Evolutionary conservation across 805 yeast species (phyloP), one percentile per base, ranked within the genome.

Genomic region (Yarrowia keelungensis): DNA sequence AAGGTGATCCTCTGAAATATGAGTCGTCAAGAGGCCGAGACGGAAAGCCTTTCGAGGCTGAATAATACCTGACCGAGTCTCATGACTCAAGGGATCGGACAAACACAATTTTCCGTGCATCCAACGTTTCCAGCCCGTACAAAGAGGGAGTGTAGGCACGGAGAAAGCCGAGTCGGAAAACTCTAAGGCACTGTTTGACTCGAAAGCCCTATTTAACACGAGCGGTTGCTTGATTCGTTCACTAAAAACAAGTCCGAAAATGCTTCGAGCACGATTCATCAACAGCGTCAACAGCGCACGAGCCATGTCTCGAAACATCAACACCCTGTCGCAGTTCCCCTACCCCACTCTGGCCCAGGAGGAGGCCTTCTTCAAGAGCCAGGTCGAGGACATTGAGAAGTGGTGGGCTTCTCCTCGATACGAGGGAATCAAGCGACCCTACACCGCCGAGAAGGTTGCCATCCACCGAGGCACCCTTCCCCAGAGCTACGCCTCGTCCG

Each of bases 381-480:
- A 83, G 69, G 73, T 78, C 8, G 73, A 74, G 14, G 74, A 75
- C 54, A 80, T 85, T 56, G 79, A 81, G 53, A 71, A 78, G n/a
- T 85, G 88, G 87, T 86, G 87, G 83, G 70, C 76, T 0, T 70
- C 81, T 12, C 81, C 82, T 3, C 79, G 90, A 38, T 87, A 81
- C 71, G 74, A 78, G 67, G 81, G 82, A 26, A 76, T 85, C 56
- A 76, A 77, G 64, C 80, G 91, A 69, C 84, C 87, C 1, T 87
- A 87, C 74, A 74, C 79, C 5, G 85, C 90, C 0, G 76, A 78
- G 42, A 80, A 82, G 69, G 87, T 87, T 5, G 87, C 87, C 12
- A 75, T 79, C 26, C 83, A 83, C 74, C 78, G 89, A 50, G 89
- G 89, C 12, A 79, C 85, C 0, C 70, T 85, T 5, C 80, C 82